Evolutionary conservation across 176 grass and related monocot species (phyloP), one percentile per base, ranked within the genome.

Genomic region (Dactylis glomerata): DNA sequence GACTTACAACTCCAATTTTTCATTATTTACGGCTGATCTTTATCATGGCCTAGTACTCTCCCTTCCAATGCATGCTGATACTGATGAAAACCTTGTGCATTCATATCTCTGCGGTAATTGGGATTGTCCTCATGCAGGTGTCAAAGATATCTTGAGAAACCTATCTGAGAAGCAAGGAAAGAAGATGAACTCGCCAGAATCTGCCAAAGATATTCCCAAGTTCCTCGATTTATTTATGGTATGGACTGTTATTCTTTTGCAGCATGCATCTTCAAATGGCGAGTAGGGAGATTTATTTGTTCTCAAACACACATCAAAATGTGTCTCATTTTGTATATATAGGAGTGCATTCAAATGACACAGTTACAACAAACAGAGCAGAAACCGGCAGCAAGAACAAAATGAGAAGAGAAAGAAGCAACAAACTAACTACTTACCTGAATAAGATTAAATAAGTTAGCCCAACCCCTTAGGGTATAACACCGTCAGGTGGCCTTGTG

Each of bases 101-200:
- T 78, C 6, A 46, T 83, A 63, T 44, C 33, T 51, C 55, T 26
- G 19, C 3, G 47, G 4, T 83, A 74, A 79, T 64, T 37, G 27
- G 34, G n/a, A 76, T 81, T 67, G 56, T 81, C 47, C 57, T 16
- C 66, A 45, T 85, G 85, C 74, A 98, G 96, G 96, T 57, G 89
- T 89, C 67, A 98, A 92, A 88, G 91, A 91, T 31, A 66, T 98
- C 68, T 88, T 98, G n/a, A 94, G 86, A 75, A 95, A 88, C 84
- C 68, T 98, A 85, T 98, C 96, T 68, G 96, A 98, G 73, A 98
- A 92, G 89, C 96, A 98, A 89, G 96, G 96, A 51, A 98, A 83
- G 87, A 83, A 89, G 81, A 98, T 98, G 96, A 90, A 87, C 84
- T 92, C 87, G 2, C 54, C 19, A 40, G 93, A 95, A 85, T 98